Evolutionary conservation across 2,329 filamentous ascomycete genomes (phyloP), one percentile per base, ranked within the genome.

Genomic region (Trichophyton verrucosum): DNA sequence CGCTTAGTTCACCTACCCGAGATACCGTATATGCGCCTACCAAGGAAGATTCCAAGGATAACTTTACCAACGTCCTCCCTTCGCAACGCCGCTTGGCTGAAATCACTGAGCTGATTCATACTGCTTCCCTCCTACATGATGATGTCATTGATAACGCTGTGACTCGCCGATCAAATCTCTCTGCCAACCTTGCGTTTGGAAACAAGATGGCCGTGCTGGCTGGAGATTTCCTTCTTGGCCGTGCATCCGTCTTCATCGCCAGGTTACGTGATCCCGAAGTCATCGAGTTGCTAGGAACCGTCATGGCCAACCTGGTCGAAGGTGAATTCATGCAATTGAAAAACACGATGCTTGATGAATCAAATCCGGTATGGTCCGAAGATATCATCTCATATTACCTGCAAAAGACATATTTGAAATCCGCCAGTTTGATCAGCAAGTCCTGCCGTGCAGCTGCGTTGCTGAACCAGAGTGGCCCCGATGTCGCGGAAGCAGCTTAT

Each of bases 301-400:
- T 97, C 47, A 97, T 99, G 67, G 92, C 94, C 51, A 99, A 99
- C 73, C 80, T 99, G 27, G 91, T 99, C 20, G 94, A 99, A 77
- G 94, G 94, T 70, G 94, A 99, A 75, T 97, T 99, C 78, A 99
- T 99, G 94, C 94, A 99, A 78, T 80, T 99, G 68, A 95, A 96
- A 78, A 99, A 99, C 75, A 97, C 94, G 1, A 89, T 88, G 53
- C 81, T 83, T 65, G 92, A 96, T 72, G 92, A 97, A 78, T 81
- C 82, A 65, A 86, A 88, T 66, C 92, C 92, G 0, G 78, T 81
- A 8, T 97, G 88, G 83, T 94, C 87, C 1, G 89, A 96, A 69
- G 89, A 96, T 59, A 88, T 91, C 1, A 82, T 99, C 64, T 82
- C 85, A 27, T 97, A 99, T 76, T 99, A 99, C 72, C 80, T 99